Evolutionary conservation across 2,329 filamentous ascomycete species (phyloP), one percentile per base, ranked within the genome.

Genomic region (Neopestalotiopsis sp.): DNA sequence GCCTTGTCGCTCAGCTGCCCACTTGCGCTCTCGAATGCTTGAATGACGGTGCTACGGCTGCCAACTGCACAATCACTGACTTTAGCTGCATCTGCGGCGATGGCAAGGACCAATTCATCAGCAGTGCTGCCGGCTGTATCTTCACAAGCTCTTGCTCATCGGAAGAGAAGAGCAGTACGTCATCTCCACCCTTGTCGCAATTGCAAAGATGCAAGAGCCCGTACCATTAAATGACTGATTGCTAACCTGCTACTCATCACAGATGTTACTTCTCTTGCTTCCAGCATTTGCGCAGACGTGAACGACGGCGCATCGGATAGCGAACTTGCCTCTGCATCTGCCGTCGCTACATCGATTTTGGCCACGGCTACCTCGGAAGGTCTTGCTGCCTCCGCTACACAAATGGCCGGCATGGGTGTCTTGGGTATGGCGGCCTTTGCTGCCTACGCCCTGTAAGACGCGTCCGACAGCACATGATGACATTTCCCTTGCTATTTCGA

Each of bases 291-390:
- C 70, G 62, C 52, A 62, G 72, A 69, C 24, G 75, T 73, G 12
- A 58, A 64, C 4, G 62, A 70, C 14, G 74, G 76, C 67, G 74
- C 76, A 12, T 69, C 72, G 52, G 62, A 73, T 2, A 70, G 75
- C 20, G 75, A 72, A n/a, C 70, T 77, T 24, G 75, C 76, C 9
- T 74, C 74, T n/a, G 77, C 77, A 17, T 78, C 78, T 4, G 72
- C 68, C 60, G 69, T 77, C 56, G 69, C 78, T 67, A 71, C 74
- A 10, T 75, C 76, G 1, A 76, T 72, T 52, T 65, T 78, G 20
- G 65, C 45, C 49, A 65, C 69, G 4, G 66, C 73, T 4, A 71
- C 70, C 2, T 61, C 75, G 4, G 9, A 72, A 70, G 38, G 69
- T 68, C 32, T 49, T 38, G 32, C 67, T 32, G 77, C 76, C 2